phyloP scores from a whole-genome alignment of 2,329 filamentous ascomycete genomes.

The Paecilomyces sp. region DNA sequence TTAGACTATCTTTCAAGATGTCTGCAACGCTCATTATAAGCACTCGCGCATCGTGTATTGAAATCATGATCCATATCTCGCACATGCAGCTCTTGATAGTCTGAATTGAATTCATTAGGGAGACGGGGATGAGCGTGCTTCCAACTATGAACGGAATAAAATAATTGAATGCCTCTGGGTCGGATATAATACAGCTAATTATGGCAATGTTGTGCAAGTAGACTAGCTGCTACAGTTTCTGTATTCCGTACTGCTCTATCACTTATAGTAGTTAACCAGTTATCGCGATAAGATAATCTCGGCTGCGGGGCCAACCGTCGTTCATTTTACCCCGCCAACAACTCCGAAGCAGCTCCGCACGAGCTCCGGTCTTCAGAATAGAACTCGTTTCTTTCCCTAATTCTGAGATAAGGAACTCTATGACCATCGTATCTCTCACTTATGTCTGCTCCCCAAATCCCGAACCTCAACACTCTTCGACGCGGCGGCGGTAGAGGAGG shows the following conservation, averaged over 20 bases:
- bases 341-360: conserved; percentile 5
- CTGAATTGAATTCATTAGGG: no score
- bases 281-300: neutral
- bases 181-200: no score
- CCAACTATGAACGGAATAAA: no score
- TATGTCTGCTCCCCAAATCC: conserved; percentile 70
- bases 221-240: neutral
- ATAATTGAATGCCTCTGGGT: no score
- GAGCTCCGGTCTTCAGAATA: conserved; percentile 9
- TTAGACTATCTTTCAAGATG: no score
- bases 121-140: no score
- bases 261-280: no score
- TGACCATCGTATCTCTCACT: conserved; percentile 2
- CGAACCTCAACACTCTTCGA: conserved; percentile 64
- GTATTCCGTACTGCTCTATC: no score
- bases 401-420: neutral
- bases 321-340: neutral
- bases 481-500: conserved; percentile 43
- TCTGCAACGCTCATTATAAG: no score
- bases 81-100: no score
- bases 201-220: neutral
- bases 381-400: conserved; percentile 11
- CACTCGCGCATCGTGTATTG: no score
- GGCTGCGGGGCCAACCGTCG: neutral
- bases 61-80: no score